Conservation (phyloP, 1,139 yeast species). For the Yamadazyma jaroonii region DNA sequence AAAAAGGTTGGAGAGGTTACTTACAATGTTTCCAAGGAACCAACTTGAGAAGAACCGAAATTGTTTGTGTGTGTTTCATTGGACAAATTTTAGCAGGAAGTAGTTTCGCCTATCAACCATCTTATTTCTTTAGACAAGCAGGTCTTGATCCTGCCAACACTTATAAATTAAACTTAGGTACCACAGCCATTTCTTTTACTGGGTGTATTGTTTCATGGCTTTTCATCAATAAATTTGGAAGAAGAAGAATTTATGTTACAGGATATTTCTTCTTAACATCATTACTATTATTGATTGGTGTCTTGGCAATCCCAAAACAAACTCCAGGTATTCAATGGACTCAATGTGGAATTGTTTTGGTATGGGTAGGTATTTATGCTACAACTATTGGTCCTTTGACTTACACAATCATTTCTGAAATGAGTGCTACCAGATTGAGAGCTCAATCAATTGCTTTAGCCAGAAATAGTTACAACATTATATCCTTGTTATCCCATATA, state of each 20-base stretch:
- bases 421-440: slow-evolving; percentile 20
- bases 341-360: slow-evolving; percentile 17
- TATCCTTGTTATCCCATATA: slow-evolving; percentile 13
- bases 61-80: slow-evolving; percentile 19
- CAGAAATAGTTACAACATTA: slow-evolving; percentile 18
- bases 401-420: slow-evolving; percentile 19
- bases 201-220: slow-evolving; percentile 22
- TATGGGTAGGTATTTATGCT: slow-evolving; percentile 20
- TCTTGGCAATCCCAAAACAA: slow-evolving; percentile 32
- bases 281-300: slow-evolving; percentile 43
- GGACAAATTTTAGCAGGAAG: slow-evolving; percentile 24
- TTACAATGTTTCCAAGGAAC: slow-evolving; percentile 20
- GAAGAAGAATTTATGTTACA: slow-evolving; percentile 22
- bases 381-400: slow-evolving; percentile 21
- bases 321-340: slow-evolving; percentile 16
- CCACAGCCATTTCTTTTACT: slow-evolving; percentile 24
- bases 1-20: slow-evolving; percentile 12
- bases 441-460: slow-evolving; percentile 21
- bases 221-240: slow-evolving; percentile 18
- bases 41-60: slow-evolving; percentile 22
- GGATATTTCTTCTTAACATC: slow-evolving; percentile 21
- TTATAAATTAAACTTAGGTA: slow-evolving; percentile 27
- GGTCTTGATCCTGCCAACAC: slow-evolving; percentile 19
- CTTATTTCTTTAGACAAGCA: slow-evolving; percentile 24
- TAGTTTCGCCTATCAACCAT: slow-evolving; percentile 22